phyloP scores from a whole-genome alignment of 805 yeast species.

The Saccharomycopsis sp. region DNA sequence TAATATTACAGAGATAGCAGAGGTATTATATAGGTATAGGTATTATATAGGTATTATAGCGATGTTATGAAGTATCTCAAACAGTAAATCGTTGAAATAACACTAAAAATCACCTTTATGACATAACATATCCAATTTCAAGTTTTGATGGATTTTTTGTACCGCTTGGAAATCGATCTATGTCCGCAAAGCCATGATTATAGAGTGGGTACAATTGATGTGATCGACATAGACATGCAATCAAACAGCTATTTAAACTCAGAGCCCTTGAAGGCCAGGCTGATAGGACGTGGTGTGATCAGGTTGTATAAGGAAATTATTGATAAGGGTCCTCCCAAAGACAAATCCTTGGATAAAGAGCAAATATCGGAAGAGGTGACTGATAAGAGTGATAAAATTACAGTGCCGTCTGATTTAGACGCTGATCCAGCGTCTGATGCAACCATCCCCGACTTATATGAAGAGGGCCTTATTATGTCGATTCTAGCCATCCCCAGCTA shows the following conservation, averaged over 20 bases:
- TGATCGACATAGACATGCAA: constrained; percentile 1
- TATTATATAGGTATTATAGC: no score
- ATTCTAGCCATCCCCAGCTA: constrained; percentile 56
- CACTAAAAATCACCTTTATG: neutral
- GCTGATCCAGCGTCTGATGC: neutral
- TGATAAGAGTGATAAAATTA: neutral
- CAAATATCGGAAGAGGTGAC: neutral
- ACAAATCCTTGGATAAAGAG: neutral
- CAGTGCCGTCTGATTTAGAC: neutral
- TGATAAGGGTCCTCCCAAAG: neutral
- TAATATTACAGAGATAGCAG: no score
- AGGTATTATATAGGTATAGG: no score
- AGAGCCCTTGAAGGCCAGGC: constrained; percentile 52
- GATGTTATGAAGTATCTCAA: no score
- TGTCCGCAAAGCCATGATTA: neutral
- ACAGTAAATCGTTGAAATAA: neutral
- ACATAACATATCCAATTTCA: neutral
- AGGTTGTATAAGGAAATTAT: constrained; percentile 50
- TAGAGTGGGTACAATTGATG: neutral
- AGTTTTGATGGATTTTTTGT: neutral
- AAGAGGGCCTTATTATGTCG: constrained; percentile 7
- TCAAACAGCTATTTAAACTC: neutral
- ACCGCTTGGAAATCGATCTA: neutral
- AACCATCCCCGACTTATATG: neutral
- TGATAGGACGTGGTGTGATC: constrained; percentile 69